Base-by-base conservation (phyloP, 2,329 filamentous ascomycete genomes). In the Calcarisporium arbuscula region DNA sequence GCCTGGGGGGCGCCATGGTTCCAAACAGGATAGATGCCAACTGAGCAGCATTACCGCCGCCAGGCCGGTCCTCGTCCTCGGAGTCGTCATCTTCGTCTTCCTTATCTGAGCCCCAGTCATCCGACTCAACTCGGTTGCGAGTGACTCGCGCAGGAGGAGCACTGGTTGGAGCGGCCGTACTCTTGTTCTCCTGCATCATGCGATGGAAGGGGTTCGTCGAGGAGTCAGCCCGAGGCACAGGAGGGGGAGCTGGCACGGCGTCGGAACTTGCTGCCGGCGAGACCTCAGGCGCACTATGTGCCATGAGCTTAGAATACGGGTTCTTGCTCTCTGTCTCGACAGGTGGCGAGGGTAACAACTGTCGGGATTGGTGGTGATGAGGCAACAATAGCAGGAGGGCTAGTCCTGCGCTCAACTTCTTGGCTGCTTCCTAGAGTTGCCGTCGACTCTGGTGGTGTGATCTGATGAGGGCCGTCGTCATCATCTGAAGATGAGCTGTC, bases 141-240 rank as follows among this genome's bases (percentile, higher is more conserved):
- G 72, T 73, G 31, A 70, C 50, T n/a, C 63, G 62, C 12, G 58
- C 63, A n/a, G 72, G 67, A 7, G 75, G 67, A 39, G 64, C 65
- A 46, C 61, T 57, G 30, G 55, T 58, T 40, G 60, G 50, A 8
- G 58, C 60, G 3, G 63, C 55, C 36, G 67, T 58, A n/a, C n/a
- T n/a, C 53, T 70, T 70, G 39, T 63, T 63, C 43, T 85, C 74
- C 48, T 83, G 77, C 5, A 83, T 78, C 54, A 94, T 77, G 37
- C 88, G 84, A 58, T 94, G 85, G 78, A 96, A 98, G 5, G 92
- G 92, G 55, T 98, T 98, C 8, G 86, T 96, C n/a, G 85, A 89
- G 17, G 75, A 71, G 30, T 80, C 72, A 21, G 74, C 61, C 46
- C 50, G 67, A 17, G 48, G 56, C 21, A 52, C 58, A 27, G 48